Base-by-base conservation (phyloP, 2,329 filamentous ascomycete genomes). In the Pseudocercospora fuligena region DNA sequence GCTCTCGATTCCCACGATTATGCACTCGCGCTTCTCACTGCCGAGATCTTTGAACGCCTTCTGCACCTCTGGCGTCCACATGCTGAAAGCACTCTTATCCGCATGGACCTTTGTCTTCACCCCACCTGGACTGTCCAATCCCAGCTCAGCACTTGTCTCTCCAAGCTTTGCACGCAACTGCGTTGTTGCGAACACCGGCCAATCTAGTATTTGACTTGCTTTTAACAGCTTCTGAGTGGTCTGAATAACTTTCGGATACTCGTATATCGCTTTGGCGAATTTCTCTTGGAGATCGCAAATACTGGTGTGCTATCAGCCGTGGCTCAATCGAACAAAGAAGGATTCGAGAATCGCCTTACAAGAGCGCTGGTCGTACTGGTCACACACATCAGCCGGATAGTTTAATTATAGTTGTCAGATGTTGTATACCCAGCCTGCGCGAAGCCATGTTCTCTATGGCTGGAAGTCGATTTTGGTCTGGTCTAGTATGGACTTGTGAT, bases 231-330 rank as follows among this genome's bases (percentile, higher is more conserved):
- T 86, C 72, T 84, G 82, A 9, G 83, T 82, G 0, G 84, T 86
- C 11, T 80, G 76, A 63, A 86, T 77, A 31, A 97, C 86, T 78
- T 91, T 93, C 70, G 92, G 87, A 77, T 94, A 97, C 77, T 96
- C 90, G 81, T 90, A 87, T 74, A 98, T 97, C 64, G 89, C 90
- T 8, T 84, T 83, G 68, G 92, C 88, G 81, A 98, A 98, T 79
- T 93, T 96, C 73, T 97, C 94, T 82, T 98, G 94, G 70, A 98
- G 85, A 77, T 98, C 94, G 82, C 94, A 98, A 77, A 98, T 88
- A 75, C 94, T 97, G 69, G 21, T 29, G 54, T 59, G 56, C 56
- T 23, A 58, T 58, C 56, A 58, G 56, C 56, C 31, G 56, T 43
- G 56, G 56, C 56, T 58, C 29, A 23, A 14, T 12, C 29, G 19